Percentiles rank a stretch among this genome's conserved stretches.
Conservation (phyloP, 1,284 basidiomycete genomes). For the Taiwanofungus camphoratus region DNA sequence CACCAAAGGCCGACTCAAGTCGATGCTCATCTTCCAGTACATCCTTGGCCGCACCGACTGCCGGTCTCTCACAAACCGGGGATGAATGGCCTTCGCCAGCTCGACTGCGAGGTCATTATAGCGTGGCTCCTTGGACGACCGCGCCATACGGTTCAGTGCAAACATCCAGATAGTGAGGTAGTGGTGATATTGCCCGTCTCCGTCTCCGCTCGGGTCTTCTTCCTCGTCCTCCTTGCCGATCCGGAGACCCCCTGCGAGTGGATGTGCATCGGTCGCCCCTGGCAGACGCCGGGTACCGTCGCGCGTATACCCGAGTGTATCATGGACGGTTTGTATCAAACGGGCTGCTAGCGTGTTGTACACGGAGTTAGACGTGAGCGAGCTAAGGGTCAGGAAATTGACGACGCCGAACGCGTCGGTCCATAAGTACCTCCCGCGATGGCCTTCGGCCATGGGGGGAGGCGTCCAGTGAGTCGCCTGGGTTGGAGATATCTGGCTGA, state of each 20-base stretch:
- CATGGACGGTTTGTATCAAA: conserved; percentile 17
- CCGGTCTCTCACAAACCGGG: conserved; percentile 19
- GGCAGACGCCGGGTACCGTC: conserved; percentile 18
- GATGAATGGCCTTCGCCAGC: conserved; percentile 24
- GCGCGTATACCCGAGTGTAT: conserved; percentile 20
- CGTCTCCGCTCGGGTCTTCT: conserved; percentile 16
- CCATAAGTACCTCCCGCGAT: conserved; percentile 24
- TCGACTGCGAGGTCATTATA: conserved; percentile 25
- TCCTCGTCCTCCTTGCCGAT: conserved; percentile 25
- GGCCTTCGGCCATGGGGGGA: conserved; percentile 17
- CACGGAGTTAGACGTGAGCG: conserved; percentile 9
- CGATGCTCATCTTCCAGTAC: conserved; percentile 24
- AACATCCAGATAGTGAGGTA: conserved; percentile 29
- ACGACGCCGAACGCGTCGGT: conserved; percentile 28
- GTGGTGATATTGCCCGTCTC: conserved; percentile 28
- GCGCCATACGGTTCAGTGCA: conserved; percentile 24
- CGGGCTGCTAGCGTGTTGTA: conserved; percentile 18
- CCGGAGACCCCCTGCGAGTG: conserved; percentile 24
- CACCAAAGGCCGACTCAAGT: conserved; percentile 19
- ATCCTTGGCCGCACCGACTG: conserved; percentile 17
- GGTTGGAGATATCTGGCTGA: conserved; percentile 11
- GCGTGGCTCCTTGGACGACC: conserved; percentile 15
- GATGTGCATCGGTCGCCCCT: conserved; percentile 20
- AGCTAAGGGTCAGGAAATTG: conserved; percentile 20
- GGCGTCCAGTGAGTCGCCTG: conserved; percentile 16